A percentile compares a stretch with the other conserved stretches of the same genome.
These are phyloP conservation scores for Pseudodiploospora longispora DNA, from an alignment of 2,329 filamentous ascomycete genomes.

Conservation along the genomic window DNA sequence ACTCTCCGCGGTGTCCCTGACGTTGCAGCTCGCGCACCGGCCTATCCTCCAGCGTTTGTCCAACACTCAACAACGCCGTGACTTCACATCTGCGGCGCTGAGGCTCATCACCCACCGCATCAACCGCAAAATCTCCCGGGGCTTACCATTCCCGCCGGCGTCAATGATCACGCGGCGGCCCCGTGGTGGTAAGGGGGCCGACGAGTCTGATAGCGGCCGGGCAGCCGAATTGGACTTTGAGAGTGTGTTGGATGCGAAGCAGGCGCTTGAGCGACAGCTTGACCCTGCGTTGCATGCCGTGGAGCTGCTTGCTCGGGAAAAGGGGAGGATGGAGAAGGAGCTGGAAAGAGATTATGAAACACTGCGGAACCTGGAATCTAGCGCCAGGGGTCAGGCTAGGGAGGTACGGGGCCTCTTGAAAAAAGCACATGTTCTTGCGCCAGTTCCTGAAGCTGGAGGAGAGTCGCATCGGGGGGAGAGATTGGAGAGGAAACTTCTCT, in stretches of 20 bases:
- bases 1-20: slow-evolving; percentile 44
- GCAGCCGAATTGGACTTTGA: slow-evolving; percentile 59
- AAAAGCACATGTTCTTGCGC: slow-evolving; percentile 43
- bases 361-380: slow-evolving; percentile 44
- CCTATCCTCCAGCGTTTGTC: slow-evolving; percentile 53
- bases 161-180: slow-evolving; percentile 17
- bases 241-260: slow-evolving; percentile 51
- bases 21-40: slow-evolving; percentile 52
- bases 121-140: slow-evolving; percentile 47
- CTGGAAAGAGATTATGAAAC: slow-evolving; percentile 48
- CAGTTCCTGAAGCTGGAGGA: slow-evolving; percentile 19
- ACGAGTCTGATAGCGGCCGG: slow-evolving; percentile 24
- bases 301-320: slow-evolving; percentile 50
- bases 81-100: slow-evolving; percentile 48
- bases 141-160: slow-evolving; percentile 59
- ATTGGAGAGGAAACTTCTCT: slow-evolving; percentile 3
- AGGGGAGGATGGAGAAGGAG: slow-evolving; percentile 45
- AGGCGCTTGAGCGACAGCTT: slow-evolving; percentile 48
- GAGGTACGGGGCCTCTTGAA: slow-evolving; percentile 41
- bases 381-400: slow-evolving; percentile 46
- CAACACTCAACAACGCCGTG: slow-evolving; percentile 37
- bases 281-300: slow-evolving; percentile 56
- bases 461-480: slow-evolving; percentile 5
- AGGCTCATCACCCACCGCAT: slow-evolving; percentile 47
- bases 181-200: slow-evolving; percentile 8